Conservation (phyloP, 2,329 filamentous ascomycete genomes). For the Calonectria hawksworthii region DNA sequence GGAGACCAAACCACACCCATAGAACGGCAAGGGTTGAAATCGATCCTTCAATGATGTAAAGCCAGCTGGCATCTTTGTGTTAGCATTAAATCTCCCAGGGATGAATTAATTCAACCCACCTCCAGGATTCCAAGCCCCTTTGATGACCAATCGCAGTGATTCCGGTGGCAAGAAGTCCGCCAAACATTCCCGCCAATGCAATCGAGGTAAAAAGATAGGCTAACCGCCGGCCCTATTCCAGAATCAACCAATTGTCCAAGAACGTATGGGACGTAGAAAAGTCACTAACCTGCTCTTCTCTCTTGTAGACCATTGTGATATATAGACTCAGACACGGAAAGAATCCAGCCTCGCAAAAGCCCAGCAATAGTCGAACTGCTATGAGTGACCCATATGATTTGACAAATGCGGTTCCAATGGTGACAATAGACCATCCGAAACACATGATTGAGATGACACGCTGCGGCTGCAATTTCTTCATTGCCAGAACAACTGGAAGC, state of each 20-base stretch:
- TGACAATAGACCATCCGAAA: slow-evolving; percentile 50
- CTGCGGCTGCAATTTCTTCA: slow-evolving; percentile 49
- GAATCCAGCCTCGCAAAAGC: slow-evolving; percentile 52
- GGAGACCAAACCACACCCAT: slow-evolving; percentile 61
- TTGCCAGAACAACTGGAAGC: slow-evolving; percentile 47
- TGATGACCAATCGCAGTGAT: slow-evolving; percentile 7
- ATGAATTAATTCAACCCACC: neutral
- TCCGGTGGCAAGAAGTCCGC: slow-evolving; percentile 1
- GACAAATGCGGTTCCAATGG: slow-evolving; percentile 50
- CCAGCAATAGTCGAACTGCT: slow-evolving; percentile 49
- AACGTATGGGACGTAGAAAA: no score
- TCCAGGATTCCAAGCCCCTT: neutral
- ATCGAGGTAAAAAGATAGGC: neutral
- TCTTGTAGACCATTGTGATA: slow-evolving; percentile 52
- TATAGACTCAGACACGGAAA: slow-evolving; percentile 52
- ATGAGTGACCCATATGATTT: slow-evolving; percentile 45
- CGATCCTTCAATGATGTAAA: slow-evolving; percentile 63
- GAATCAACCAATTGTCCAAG: neutral
- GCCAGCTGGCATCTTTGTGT: neutral
- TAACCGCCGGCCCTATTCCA: neutral
- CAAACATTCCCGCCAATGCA: slow-evolving; percentile 1
- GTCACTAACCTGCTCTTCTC: slow-evolving; percentile 41
- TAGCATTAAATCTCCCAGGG: neutral
- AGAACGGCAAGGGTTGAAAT: slow-evolving; percentile 58
- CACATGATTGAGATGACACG: slow-evolving; percentile 47